Evolutionary conservation across 495 filamentous ascomycete species (phyloP), one percentile per base, ranked within the genome.

Genomic region (Penicillium canariense): DNA sequence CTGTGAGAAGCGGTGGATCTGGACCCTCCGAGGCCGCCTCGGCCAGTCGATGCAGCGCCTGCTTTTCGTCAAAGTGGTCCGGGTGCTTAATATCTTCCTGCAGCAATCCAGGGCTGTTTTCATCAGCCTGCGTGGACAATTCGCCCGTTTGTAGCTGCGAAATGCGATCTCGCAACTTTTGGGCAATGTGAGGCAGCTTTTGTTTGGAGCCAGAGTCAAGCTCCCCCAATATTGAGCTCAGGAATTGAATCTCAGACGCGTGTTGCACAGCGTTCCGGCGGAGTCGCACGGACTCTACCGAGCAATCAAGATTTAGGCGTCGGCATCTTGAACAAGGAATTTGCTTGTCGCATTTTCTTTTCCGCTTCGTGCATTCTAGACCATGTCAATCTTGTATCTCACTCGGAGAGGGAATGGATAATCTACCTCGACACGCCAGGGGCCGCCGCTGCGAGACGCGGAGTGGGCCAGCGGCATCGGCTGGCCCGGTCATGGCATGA

Each of bases 291-390:
- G 63, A 49, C 52, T 70, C 68, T 39, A 65, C 60, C 6, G 65
- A 67, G 40, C 68, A 70, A 15, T 66, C 50, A 22, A 70, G 36
- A 31, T 67, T 64, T 4, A 68, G 48, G 12, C 66, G 61, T 40
- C 61, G 47, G 23, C 68, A 70, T 39, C 68, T 60, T 14, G 68
- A 59, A 31, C 68, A 70, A 0, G 68, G 68, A 28, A 61, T 56
- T 31, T 68, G 58, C 39, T 70, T 68, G 48, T 68, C 65, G 49
- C 68, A 68, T 50, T 70, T 68, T 22, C 68, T 55, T 35, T 70
- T 70, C 12, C 63, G 58, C 46, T 62, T 70, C 14, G 65, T 67
- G 39, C 68, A 70, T 48, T 70, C 65, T 70, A 55, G 12, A 35
- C 18, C 22, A 5, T 38, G 31, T 59, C 48, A 64, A 36, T 48